phyloP scores from a whole-genome alignment of 768 basidiomycete genomes.

The Russula ochroleuca region DNA sequence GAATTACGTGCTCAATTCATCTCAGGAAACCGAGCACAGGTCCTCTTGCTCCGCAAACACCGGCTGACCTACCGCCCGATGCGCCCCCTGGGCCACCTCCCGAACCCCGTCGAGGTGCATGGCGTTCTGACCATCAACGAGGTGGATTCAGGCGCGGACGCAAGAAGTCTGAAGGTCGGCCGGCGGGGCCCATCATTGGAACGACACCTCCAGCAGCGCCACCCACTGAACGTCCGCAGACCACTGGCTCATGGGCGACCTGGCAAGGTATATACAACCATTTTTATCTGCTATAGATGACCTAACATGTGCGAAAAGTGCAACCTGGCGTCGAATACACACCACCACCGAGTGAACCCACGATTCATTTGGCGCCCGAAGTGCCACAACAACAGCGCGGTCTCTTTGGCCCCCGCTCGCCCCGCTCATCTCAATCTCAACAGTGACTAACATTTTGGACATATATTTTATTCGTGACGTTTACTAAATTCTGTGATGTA shows the following conservation, averaged over 20 bases:
- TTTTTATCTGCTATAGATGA: background rate
- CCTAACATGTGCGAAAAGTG: slow-evolving; percentile 40
- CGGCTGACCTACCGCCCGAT: slow-evolving; percentile 28
- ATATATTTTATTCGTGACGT: background rate
- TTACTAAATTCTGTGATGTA: background rate
- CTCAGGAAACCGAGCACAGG: slow-evolving; percentile 37
- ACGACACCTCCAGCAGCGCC: slow-evolving; percentile 9
- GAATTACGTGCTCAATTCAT: slow-evolving; percentile 39
- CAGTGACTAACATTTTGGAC: background rate
- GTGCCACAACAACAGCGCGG: slow-evolving; percentile 50
- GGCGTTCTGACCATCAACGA: slow-evolving; percentile 27
- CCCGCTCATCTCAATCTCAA: slow-evolving; percentile 34
- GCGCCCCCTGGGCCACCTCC: slow-evolving; percentile 29
- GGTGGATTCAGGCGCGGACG: slow-evolving; percentile 24
- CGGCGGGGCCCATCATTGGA: slow-evolving; percentile 12
- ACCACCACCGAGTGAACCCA: slow-evolving; percentile 53
- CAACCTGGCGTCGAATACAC: slow-evolving; percentile 55
- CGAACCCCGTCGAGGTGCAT: slow-evolving; percentile 28
- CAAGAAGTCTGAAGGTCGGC: slow-evolving; percentile 23
- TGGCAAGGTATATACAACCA: slow-evolving; percentile 40
- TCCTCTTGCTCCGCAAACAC: slow-evolving; percentile 28
- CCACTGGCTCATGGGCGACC: slow-evolving; percentile 38
- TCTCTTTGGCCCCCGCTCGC: slow-evolving; percentile 76
- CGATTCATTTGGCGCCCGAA: slow-evolving; percentile 55
- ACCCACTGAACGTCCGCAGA: slow-evolving; percentile 28